Percentiles rank a stretch among this genome's conserved stretches.
Conservation (phyloP, 2,329 filamentous ascomycete genomes). For the Ceratocystis cacaofunesta region DNA sequence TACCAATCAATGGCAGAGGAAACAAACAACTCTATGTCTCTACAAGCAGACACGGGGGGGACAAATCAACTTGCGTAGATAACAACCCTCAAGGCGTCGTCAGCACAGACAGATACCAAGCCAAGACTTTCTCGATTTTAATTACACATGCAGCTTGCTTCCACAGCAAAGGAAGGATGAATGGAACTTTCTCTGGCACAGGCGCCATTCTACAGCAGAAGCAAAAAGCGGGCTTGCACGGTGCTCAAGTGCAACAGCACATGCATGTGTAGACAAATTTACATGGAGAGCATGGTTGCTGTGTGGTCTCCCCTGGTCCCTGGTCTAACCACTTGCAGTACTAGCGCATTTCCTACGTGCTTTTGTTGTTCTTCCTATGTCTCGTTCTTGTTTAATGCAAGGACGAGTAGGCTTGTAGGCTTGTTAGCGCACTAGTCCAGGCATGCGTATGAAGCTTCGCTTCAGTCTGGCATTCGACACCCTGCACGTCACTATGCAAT, state of each 20-base stretch:
- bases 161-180: background rate
- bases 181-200: background rate
- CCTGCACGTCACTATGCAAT: no score
- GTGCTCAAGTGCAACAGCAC: background rate
- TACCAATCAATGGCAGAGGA: no score
- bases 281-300: background rate
- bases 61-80: no score
- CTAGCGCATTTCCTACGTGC: background rate
- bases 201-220: background rate
- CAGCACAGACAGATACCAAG: background rate
- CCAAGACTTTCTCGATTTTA: background rate
- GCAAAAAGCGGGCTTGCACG: background rate
- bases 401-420: no score
- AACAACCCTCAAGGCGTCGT: no score
- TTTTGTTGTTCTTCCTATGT: background rate
- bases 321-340: background rate
- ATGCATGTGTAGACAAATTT: background rate
- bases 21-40: no score
- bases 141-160: background rate
- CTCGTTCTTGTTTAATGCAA: background rate
- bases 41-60: no score
- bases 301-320: background rate
- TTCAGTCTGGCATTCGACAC: no score
- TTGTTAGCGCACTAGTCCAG: background rate
- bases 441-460: no score